Percentiles rank a stretch among this genome's conserved stretches.
These are phyloP conservation scores for Spiraea crenata DNA, from an alignment of 331 rosid genomes.

Conservation along the genomic window DNA sequence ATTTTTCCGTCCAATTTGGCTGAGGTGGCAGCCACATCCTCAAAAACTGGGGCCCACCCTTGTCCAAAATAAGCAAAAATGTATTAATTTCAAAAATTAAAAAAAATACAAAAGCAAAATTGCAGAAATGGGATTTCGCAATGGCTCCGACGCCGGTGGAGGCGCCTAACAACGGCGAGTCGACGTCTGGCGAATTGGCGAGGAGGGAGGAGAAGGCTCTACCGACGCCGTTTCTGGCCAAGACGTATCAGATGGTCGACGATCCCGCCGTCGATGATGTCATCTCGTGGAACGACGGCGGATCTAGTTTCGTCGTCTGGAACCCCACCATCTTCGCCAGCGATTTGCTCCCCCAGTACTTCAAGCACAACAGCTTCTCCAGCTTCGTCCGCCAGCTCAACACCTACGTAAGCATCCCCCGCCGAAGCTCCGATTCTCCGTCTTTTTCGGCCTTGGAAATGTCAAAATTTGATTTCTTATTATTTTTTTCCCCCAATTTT, in stretches of 20 bases:
- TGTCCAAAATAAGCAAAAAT: no score
- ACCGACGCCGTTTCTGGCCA: slow-evolving; percentile 83
- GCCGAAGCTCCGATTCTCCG: neutral
- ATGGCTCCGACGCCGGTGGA: slow-evolving; percentile 60
- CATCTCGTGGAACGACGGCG: slow-evolving; percentile 87
- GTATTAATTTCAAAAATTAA: no score
- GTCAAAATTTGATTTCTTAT: neutral
- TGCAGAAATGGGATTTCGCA: neutral
- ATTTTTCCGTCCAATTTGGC: no score
- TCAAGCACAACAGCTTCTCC: slow-evolving; percentile 90
- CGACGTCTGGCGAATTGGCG: slow-evolving; percentile 34
- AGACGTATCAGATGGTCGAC: slow-evolving; percentile 75
- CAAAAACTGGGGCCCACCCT: no score
- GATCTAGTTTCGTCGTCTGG: slow-evolving; percentile 90
- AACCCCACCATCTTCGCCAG: slow-evolving; percentile 83
- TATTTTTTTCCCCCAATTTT: no score
- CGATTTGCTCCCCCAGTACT: slow-evolving; percentile 77
- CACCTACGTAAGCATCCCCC: slow-evolving; percentile 55
- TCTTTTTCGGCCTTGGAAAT: neutral
- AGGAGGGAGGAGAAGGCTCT: slow-evolving; percentile 41
- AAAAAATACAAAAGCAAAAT: no score
- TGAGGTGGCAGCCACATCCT: no score
- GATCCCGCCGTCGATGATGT: slow-evolving; percentile 70
- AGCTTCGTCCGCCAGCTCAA: slow-evolving; percentile 95
- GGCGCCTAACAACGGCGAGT: slow-evolving; percentile 38